A percentile compares a stretch with the other conserved stretches of the same genome.
phyloP scores from a whole-genome alignment of 306 rosid species.

The Ceratonia siliqua region DNA sequence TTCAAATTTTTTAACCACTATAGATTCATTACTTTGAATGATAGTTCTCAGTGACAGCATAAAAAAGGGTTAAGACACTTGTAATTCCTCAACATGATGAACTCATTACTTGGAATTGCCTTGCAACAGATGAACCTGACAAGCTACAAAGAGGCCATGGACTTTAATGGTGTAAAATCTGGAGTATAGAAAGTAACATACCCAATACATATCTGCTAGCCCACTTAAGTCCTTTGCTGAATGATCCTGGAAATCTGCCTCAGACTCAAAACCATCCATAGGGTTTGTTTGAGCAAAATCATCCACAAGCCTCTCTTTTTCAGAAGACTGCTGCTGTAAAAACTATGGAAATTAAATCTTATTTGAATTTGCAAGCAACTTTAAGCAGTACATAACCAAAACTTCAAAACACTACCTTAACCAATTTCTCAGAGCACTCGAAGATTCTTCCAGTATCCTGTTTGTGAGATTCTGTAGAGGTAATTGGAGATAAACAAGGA shows the following conservation, averaged over 20 bases:
- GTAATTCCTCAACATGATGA: constrained; percentile 10
- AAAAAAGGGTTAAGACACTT: constrained; percentile 5
- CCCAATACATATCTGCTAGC: constrained; percentile 78
- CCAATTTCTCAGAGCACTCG: constrained; percentile 43
- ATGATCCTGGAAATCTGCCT: constrained; percentile 52
- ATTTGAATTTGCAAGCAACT: constrained; percentile 35
- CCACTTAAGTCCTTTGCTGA: constrained; percentile 57
- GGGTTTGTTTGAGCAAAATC: constrained; percentile 54
- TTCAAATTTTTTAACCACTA: constrained; percentile 9
- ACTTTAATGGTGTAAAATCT: neutral
- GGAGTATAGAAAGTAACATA: constrained; percentile 42
- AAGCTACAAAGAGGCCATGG: constrained; percentile 14
- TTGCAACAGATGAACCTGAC: constrained; percentile 9
- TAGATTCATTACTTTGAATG: constrained; percentile 9
- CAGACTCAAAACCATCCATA: constrained; percentile 52
- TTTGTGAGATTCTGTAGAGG: constrained; percentile 43
- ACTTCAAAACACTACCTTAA: constrained; percentile 56
- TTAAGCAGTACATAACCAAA: constrained; percentile 24
- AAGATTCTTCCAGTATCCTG: constrained; percentile 46
- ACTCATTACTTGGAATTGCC: constrained; percentile 12
- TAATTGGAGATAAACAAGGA: constrained; percentile 47
- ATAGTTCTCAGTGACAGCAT: constrained; percentile 17
- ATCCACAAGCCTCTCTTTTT: constrained; percentile 49
- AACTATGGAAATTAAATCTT: constrained; percentile 14
- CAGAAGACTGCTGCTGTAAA: constrained; percentile 54